phyloP scores from a whole-genome alignment of 179 eudicot genomes.

The Nepenthes alata region DNA sequence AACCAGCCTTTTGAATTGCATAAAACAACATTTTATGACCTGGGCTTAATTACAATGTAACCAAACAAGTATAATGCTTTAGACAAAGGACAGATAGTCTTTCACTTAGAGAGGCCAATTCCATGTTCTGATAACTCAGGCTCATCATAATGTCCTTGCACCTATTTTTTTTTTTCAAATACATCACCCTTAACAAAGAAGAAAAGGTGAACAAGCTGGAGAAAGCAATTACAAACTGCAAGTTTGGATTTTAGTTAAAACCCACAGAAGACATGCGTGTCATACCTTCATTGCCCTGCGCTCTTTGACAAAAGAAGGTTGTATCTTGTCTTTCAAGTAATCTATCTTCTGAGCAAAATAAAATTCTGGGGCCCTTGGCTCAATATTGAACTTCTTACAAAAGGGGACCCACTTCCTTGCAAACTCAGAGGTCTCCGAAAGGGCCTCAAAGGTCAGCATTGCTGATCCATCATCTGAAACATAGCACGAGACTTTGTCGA shows the following conservation, averaged over 20 bases:
- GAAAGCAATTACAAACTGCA: too few relatives aligned
- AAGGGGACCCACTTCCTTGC: slow-evolving; percentile 85
- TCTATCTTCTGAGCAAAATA: slow-evolving; percentile 70
- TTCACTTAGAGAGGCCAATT: too few relatives aligned
- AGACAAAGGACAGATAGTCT: too few relatives aligned
- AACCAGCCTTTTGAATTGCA: too few relatives aligned
- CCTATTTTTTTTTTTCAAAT: too few relatives aligned
- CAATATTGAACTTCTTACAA: slow-evolving; percentile 72
- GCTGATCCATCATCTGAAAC: slow-evolving; percentile 92
- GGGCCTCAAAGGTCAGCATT: slow-evolving; percentile 77
- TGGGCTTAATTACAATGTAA: too few relatives aligned
- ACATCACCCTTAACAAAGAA: too few relatives aligned
- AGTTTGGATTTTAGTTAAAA: neutral
- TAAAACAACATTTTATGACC: too few relatives aligned
- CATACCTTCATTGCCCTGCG: slow-evolving; percentile 79
- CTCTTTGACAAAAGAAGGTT: slow-evolving; percentile 83
- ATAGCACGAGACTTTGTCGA: slow-evolving; percentile 79
- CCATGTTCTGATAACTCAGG: too few relatives aligned
- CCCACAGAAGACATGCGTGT: neutral
- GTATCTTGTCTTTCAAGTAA: slow-evolving; percentile 68
- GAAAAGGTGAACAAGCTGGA: too few relatives aligned
- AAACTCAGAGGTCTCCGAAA: slow-evolving; percentile 79
- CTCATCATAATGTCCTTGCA: too few relatives aligned
- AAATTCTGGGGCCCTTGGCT: slow-evolving; percentile 86
- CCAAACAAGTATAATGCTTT: too few relatives aligned